Percentiles rank a stretch among this genome's conserved stretches.
These are phyloP conservation scores for Fonsecaea pugnacius DNA, from an alignment of 2,329 filamentous ascomycete species.

Conservation along the genomic window DNA sequence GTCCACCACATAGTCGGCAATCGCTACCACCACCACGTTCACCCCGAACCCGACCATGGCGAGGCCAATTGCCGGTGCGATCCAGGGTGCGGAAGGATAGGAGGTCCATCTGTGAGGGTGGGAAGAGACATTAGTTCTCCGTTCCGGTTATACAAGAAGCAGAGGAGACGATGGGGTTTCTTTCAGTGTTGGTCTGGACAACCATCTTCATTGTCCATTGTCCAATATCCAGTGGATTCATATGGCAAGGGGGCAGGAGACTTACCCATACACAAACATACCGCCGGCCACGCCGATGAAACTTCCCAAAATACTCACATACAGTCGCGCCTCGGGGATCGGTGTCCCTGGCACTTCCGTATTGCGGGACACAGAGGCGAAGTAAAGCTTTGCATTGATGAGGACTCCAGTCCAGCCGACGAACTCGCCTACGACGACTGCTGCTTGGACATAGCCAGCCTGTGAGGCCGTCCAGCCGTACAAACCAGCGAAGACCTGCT, in stretches of 20 bases:
- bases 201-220: no score
- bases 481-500: conserved; percentile 77
- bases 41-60: conserved; percentile 56
- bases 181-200: neutral
- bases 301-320: conserved; percentile 49
- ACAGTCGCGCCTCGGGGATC: conserved; percentile 51
- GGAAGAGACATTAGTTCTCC: neutral
- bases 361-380: conserved; percentile 45
- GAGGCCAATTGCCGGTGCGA: conserved; percentile 53
- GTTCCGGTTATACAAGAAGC: neutral
- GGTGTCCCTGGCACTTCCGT: conserved; percentile 45
- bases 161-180: no score
- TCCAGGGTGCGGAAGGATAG: conserved; percentile 52
- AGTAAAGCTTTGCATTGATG: conserved; percentile 56
- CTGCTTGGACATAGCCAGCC: conserved; percentile 52
- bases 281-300: conserved; percentile 55
- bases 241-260: neutral
- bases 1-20: conserved; percentile 57
- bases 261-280: conserved; percentile 54
- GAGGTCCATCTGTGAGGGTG: conserved; percentile 49
- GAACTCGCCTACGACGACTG: conserved; percentile 53
- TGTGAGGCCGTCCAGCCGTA: conserved; percentile 69
- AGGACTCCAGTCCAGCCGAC: conserved; percentile 52
- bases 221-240: no score
- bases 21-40: conserved; percentile 52